phyloP scores from a whole-genome alignment of 345 rosid species.

The Populus ilicifolia region DNA sequence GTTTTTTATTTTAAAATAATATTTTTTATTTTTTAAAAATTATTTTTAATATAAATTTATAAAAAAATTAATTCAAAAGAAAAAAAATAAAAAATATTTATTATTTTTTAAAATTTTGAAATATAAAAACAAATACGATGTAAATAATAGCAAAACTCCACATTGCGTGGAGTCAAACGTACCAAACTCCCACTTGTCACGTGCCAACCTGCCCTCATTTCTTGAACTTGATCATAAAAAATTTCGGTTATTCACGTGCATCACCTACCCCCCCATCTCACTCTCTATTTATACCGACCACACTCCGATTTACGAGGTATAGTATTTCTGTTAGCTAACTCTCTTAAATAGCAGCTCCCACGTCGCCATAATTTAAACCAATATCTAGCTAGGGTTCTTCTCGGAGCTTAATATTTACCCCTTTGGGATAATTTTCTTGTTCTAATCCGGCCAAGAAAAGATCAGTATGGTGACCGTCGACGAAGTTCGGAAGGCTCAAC shows the following conservation, averaged over 20 bases:
- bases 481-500: slow-evolving; percentile 36
- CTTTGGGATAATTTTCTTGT: background rate
- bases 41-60: too few relatives aligned
- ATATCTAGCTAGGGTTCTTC: background rate
- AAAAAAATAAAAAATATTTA: too few relatives aligned
- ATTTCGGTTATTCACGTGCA: background rate
- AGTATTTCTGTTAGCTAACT: background rate
- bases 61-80: too few relatives aligned
- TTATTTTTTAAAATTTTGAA: too few relatives aligned
- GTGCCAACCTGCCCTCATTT: slow-evolving; percentile 5
- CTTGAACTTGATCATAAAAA: background rate
- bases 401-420: too few relatives aligned
- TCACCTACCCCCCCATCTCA: background rate
- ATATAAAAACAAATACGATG: too few relatives aligned
- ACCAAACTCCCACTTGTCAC: slow-evolving; percentile 8
- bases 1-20: too few relatives aligned
- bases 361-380: background rate
- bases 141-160: too few relatives aligned
- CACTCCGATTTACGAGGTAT: background rate
- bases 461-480: slow-evolving; percentile 39
- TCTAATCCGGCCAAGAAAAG: background rate
- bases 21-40: too few relatives aligned
- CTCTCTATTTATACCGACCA: background rate
- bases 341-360: background rate
- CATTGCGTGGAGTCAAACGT: background rate